Conservation (phyloP, 805 yeast genomes). For the Candida broadrunensis region DNA sequence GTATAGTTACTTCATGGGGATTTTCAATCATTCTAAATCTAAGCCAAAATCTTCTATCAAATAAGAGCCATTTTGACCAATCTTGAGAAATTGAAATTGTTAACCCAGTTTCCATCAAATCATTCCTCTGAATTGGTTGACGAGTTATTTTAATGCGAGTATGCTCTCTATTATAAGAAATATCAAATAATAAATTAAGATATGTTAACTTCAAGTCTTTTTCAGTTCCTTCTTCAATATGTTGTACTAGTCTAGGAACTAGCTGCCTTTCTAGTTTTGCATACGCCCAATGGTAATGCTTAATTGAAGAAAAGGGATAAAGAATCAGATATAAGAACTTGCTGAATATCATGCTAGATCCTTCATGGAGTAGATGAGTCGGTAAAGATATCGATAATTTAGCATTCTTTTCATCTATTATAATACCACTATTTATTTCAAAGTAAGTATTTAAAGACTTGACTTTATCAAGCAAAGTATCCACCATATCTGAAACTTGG, state of each 20-base stretch:
- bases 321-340: conserved; percentile 25
- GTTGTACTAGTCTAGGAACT: conserved; percentile 20
- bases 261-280: conserved; percentile 33
- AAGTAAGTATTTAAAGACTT: conserved; percentile 4
- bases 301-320: conserved; percentile 27
- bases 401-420: conserved; percentile 5
- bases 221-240: conserved; percentile 2
- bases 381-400: conserved; percentile 7
- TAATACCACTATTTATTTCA: not conserved
- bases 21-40: conserved; percentile 8
- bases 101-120: conserved; percentile 2
- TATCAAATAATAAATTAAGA: conserved; percentile 20
- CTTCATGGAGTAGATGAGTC: conserved; percentile 1
- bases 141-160: conserved; percentile 13
- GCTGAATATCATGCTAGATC: conserved; percentile 18
- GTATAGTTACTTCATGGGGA: conserved; percentile 4
- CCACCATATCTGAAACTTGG: conserved; percentile 6
- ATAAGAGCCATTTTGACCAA: conserved; percentile 31
- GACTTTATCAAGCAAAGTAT: conserved; percentile 5
- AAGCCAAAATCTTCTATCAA: conserved; percentile 42
- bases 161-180: not conserved
- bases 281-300: conserved; percentile 38
- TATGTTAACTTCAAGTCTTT: conserved; percentile 12
- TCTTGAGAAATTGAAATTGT: conserved; percentile 1
- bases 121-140: conserved; percentile 19